Conservation (phyloP, 805 yeast genomes). For the Kluyveromyces aestuarii region DNA sequence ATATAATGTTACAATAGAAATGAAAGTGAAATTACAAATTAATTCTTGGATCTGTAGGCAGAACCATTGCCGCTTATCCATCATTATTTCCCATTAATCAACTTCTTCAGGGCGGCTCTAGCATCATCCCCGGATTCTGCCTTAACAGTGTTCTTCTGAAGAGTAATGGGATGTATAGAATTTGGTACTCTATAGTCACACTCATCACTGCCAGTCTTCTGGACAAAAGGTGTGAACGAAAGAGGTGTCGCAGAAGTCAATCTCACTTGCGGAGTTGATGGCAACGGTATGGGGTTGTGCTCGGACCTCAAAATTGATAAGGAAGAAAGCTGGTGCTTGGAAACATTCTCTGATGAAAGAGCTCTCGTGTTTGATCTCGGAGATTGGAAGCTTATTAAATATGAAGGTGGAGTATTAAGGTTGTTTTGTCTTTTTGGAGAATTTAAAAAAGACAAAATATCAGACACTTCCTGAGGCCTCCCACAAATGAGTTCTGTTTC, state of each 20-base stretch:
- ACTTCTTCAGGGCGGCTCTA: slow-evolving; percentile 20
- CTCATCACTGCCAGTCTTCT: slow-evolving; percentile 27
- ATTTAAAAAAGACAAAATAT: slow-evolving; percentile 5
- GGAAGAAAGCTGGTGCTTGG: neutral
- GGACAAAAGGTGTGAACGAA: slow-evolving; percentile 25
- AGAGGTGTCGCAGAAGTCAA: neutral
- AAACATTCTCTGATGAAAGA: neutral
- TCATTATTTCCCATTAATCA: slow-evolving; percentile 17
- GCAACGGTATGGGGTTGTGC: slow-evolving; percentile 3
- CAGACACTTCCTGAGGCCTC: slow-evolving; percentile 1
- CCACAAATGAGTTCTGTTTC: slow-evolving; percentile 10
- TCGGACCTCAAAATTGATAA: neutral
- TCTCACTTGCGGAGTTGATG: slow-evolving; percentile 13
- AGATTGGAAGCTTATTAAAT: slow-evolving; percentile 17
- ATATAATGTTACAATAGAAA: neutral
- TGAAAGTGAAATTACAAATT: neutral
- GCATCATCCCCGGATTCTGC: slow-evolving; percentile 22
- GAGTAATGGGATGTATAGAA: slow-evolving; percentile 4
- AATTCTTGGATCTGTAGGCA: neutral
- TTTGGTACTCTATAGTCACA: neutral
- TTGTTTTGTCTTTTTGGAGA: slow-evolving; percentile 14
- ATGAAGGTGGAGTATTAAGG: slow-evolving; percentile 26
- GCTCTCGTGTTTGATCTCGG: slow-evolving; percentile 14
- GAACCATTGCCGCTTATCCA: slow-evolving; percentile 1
- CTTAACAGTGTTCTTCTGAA: slow-evolving; percentile 1